Conservation (phyloP, 192 early-diverging fungal species). For the Entophlyctis luteolus region DNA sequence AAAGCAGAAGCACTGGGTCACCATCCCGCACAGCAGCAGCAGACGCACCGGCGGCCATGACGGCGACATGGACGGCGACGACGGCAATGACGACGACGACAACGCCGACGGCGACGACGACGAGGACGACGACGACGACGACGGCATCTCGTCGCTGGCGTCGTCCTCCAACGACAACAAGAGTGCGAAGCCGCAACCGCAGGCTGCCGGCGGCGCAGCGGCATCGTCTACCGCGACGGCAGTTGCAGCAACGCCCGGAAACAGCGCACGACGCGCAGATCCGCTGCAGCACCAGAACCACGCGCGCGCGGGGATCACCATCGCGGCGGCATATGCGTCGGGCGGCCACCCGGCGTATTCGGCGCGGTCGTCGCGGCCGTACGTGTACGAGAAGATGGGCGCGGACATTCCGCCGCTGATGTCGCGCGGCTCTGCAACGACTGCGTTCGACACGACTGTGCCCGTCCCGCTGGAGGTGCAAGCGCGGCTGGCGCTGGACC, state of each 20-base stretch:
- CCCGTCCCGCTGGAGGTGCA: neutral
- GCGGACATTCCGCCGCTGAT: conserved; percentile 14
- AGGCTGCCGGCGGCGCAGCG: neutral
- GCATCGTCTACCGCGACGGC: neutral
- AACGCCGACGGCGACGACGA: neutral
- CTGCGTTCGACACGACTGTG: neutral
- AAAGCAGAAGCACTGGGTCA: neutral
- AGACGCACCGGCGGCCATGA: neutral
- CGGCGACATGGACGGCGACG: neutral
- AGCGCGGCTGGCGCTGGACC: neutral
- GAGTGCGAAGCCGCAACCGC: neutral
- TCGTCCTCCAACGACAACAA: neutral
- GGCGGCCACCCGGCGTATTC: conserved; percentile 6
- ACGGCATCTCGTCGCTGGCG: neutral
- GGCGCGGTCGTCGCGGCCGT: neutral
- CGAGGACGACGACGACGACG: neutral
- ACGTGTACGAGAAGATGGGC: conserved; percentile 24
- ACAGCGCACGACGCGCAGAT: conserved; percentile 15
- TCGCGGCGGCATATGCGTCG: conserved; percentile 10
- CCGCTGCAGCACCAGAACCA: conserved; percentile 19
- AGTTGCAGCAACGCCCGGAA: neutral
- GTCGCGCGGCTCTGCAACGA: neutral
- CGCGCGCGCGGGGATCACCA: neutral
- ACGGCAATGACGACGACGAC: neutral
- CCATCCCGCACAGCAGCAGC: neutral